Base-by-base conservation (phyloP, 257 asterid species). In the Avicennia marina region DNA sequence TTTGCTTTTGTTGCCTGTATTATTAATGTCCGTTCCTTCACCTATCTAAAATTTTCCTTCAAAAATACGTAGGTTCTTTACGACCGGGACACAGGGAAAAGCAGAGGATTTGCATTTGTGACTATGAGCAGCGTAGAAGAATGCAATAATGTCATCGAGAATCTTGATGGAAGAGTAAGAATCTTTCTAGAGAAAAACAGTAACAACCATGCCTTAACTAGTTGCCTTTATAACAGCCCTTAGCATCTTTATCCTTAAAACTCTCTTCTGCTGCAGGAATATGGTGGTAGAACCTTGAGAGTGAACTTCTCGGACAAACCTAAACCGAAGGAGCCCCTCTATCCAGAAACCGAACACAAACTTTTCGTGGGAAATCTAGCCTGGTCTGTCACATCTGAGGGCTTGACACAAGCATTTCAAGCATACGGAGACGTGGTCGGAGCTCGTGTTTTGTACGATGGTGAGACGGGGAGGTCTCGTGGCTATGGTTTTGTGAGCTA, bases 61-160 rank as follows among this genome's bases (percentile, higher is more conserved):
- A 7, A 38, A 62, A 18, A 25, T 42, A 7, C 67, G 13, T 66
- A 91, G 96, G 98, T 91, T 71, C 95, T 91, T 6, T 88, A 88
- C 52, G 82, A 91, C 42, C 80, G 90, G 58, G 63, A 76, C 50
- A 78, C 94, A 0, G 98, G 98, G 42, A 91, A 52, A 77, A 88
- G 96, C 68, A 80, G 98, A 78, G 98, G 98, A 63, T 88, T 81
- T 56, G 96, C 95, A 7, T 91, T 91, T 52, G 98, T 88, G 74
- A 88, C 95, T 2, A 91, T 91, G 98, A 91, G 98, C 68, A 73
- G 71, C 50, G 54, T 83, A 6, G 90, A 83, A 53, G 98, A 91
- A 56, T 84, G 96, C 82, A 70, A 81, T 22, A 46, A 56, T 1
- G 93, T 91, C 76, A 75, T 91, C 15, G 59, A 83, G 50, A 88